Percentiles rank a stretch among this genome's conserved stretches.
Conservation (phyloP, 352 stramenopile genomes). For the Phytophthora multivora region DNA sequence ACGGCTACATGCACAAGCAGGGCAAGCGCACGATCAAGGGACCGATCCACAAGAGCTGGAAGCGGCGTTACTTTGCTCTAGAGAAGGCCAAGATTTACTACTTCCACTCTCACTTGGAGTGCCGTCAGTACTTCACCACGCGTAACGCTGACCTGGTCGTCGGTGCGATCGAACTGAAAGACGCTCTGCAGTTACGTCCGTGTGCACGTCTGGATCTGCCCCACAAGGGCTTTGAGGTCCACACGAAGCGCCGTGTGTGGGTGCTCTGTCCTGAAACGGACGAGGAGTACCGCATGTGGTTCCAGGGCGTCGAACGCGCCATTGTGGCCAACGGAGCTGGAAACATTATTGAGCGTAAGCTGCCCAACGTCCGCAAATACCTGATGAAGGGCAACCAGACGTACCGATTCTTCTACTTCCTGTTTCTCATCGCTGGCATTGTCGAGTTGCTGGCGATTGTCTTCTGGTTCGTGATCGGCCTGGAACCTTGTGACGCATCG, state of each 20-base stretch:
- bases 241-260: conserved; percentile 88
- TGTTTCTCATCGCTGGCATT: conserved; percentile 74
- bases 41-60: conserved; percentile 88
- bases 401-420: conserved; percentile 83
- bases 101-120: conserved; percentile 87
- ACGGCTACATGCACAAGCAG: conserved; percentile 91
- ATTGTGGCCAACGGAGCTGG: conserved; percentile 77
- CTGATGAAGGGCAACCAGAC: conserved; percentile 87
- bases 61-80: conserved; percentile 84
- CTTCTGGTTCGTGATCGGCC: conserved; percentile 82
- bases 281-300: conserved; percentile 89
- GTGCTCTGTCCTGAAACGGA: conserved; percentile 86
- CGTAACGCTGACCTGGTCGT: conserved; percentile 83
- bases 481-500: conserved; percentile 77
- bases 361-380: conserved; percentile 90
- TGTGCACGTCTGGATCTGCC: conserved; percentile 82
- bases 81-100: conserved; percentile 91
- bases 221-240: conserved; percentile 81
- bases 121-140: conserved; percentile 87
- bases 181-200: conserved; percentile 81
- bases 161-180: conserved; percentile 82
- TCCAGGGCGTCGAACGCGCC: conserved; percentile 76
- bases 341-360: conserved; percentile 88
- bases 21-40: conserved; percentile 88
- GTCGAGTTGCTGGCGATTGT: conserved; percentile 75